Conservation (phyloP, 352 stramenopile species). For the Pythium periplocum region DNA sequence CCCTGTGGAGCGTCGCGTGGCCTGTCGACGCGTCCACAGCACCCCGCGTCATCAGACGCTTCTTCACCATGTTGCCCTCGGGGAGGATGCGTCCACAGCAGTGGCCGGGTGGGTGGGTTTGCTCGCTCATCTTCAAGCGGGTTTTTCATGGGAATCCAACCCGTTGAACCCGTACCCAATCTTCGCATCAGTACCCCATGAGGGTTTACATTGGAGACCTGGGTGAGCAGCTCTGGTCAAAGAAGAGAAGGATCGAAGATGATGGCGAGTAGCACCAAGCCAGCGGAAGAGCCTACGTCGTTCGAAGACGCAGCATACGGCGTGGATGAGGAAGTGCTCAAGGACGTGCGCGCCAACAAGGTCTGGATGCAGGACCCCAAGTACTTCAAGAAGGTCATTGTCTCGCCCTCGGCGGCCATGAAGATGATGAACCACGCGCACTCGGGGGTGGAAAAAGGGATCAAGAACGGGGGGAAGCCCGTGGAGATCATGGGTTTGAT, state of each 20-base stretch:
- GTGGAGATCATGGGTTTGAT: slow-evolving; percentile 99
- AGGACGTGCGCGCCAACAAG: slow-evolving; percentile 84
- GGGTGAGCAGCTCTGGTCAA: no score
- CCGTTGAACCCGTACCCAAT: no score
- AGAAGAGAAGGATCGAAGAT: no score
- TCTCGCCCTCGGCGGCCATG: slow-evolving; percentile 91
- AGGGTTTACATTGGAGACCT: no score
- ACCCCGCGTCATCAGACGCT: background rate
- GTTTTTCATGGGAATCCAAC: no score
- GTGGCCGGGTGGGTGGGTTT: no score
- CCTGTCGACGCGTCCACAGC: no score
- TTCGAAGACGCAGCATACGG: slow-evolving; percentile 68
- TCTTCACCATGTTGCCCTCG: no score
- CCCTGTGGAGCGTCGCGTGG: background rate
- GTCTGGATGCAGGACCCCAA: slow-evolving; percentile 91
- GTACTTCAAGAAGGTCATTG: slow-evolving; percentile 95
- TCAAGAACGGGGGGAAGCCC: slow-evolving; percentile 92
- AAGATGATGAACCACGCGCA: slow-evolving; percentile 99
- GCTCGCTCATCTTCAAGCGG: no score
- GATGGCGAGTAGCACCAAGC: slow-evolving; percentile 16
- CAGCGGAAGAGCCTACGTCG: slow-evolving; percentile 11
- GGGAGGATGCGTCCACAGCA: no score
- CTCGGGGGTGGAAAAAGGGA: slow-evolving; percentile 97
- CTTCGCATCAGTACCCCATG: no score
- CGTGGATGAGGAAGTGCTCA: slow-evolving; percentile 81